These are phyloP conservation scores for Saccharomyces pastorianus DNA, from an alignment of 1,139 yeast genomes.

Conservation along the genomic window DNA sequence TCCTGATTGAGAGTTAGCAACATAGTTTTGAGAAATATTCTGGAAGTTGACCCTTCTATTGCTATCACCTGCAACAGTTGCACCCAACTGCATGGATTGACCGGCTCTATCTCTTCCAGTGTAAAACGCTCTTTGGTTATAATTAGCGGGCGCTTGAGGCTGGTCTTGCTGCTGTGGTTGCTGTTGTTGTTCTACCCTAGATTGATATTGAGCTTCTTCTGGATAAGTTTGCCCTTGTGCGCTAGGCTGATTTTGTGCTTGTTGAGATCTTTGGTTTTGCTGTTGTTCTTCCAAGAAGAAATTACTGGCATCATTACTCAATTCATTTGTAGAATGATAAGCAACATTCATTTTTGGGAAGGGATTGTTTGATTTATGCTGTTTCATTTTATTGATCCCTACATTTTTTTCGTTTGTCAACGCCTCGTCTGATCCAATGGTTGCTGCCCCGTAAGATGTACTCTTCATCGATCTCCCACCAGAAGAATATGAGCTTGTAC, in stretches of 20 bases:
- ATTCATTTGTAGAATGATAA: background rate
- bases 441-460: constrained; percentile 2
- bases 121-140: background rate
- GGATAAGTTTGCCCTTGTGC: background rate
- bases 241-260: background rate
- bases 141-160: background rate
- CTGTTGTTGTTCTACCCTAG: background rate
- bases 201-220: background rate
- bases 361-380: constrained; percentile 31
- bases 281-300: constrained; percentile 2
- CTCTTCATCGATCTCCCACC: constrained; percentile 10
- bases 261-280: constrained; percentile 7
- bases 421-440: constrained; percentile 9
- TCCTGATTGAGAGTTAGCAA: background rate
- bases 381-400: constrained; percentile 11
- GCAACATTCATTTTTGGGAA: constrained; percentile 26
- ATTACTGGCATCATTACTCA: background rate
- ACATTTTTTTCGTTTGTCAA: constrained; percentile 17
- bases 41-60: constrained; percentile 7
- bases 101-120: background rate
- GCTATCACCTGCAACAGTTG: background rate
- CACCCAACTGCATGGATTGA: background rate
- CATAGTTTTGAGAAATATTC: background rate
- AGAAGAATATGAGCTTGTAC: constrained; percentile 12
- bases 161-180: background rate